Conservation (phyloP, 352 stramenopile genomes). For the Phytopythium sindhum region DNA sequence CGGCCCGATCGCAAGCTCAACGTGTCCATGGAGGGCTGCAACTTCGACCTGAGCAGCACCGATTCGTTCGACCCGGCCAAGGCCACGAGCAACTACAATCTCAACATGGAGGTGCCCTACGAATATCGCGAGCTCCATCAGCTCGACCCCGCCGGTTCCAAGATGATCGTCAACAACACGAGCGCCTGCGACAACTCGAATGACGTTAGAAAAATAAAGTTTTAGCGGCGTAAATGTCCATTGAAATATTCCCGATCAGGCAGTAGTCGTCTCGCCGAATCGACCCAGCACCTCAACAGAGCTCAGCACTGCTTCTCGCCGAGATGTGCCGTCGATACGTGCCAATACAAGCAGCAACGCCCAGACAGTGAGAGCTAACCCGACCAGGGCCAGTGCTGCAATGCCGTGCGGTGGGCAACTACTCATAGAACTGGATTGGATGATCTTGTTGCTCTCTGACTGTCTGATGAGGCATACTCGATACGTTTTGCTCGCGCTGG, state of each 20-base stretch:
- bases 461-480: neutral
- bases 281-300: too few species aligned
- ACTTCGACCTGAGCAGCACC: conserved; percentile 68
- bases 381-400: neutral
- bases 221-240: too few species aligned
- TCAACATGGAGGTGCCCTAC: conserved; percentile 77
- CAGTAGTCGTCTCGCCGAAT: too few species aligned
- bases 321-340: too few species aligned
- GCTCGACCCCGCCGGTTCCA: too few species aligned
- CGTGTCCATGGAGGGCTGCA: conserved; percentile 66
- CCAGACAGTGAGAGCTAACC: neutral
- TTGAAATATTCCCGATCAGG: too few species aligned
- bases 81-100: conserved; percentile 64
- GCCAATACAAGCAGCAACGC: neutral
- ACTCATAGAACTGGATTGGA: neutral
- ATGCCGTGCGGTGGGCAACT: neutral
- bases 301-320: too few species aligned
- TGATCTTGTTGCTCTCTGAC: too few species aligned
- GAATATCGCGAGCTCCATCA: too few species aligned
- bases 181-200: too few species aligned
- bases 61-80: conserved; percentile 70
- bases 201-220: too few species aligned
- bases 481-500: neutral
- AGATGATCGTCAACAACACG: too few species aligned
- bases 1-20: conserved; percentile 51